Base-by-base conservation (phyloP, 257 asterid species). In the Penstemon barbatus region DNA sequence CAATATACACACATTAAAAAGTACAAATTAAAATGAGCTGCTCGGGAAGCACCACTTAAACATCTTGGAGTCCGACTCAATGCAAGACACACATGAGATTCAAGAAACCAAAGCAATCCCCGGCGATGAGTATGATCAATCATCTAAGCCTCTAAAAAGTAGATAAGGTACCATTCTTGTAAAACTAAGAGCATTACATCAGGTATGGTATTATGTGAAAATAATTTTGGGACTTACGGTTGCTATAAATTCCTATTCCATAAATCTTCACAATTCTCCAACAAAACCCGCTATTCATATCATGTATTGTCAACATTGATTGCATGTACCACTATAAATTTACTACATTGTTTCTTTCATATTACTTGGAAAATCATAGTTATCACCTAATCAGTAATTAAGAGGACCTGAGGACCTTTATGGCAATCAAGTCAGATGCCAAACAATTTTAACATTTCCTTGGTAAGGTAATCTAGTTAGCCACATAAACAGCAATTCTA, bases 1-100 rank as follows among this genome's bases (percentile, higher is more conserved):
- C 41, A 71, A 74, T 9, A 71, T 50, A 57, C 18, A 66, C 36
- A 59, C 37, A 65, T 74, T 73, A 80, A 57, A 59, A 46, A 71
- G 58, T 37, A 39, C 54, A 18, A 65, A 45, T 6, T 0, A 4
- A 61, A 50, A 25, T 25, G 33, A 25, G 33, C 33, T 25, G 33
- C 2, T 25, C 2, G 33, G 33, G 2, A 25, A 25, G 33, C 33
- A 25, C 40, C 70, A 65, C 36, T 48, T 48, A n/a, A n/a, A 51
- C 15, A 63, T 11, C 57, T 36, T 25, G 48, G 36, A 57, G 44
- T 8, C 15, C 1, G 39, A 54, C 33, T 54, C 39, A 37, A 57
- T 33, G 7, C 12, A 57, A 36, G 61, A 56, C 7, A 36, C 44
- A 37, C 15, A 3, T 33, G 13, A 57, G 18, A 5, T 15, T 25